These are phyloP conservation scores for Meyerozyma elateridarum DNA, from an alignment of 1,139 yeast species.

Conservation along the genomic window DNA sequence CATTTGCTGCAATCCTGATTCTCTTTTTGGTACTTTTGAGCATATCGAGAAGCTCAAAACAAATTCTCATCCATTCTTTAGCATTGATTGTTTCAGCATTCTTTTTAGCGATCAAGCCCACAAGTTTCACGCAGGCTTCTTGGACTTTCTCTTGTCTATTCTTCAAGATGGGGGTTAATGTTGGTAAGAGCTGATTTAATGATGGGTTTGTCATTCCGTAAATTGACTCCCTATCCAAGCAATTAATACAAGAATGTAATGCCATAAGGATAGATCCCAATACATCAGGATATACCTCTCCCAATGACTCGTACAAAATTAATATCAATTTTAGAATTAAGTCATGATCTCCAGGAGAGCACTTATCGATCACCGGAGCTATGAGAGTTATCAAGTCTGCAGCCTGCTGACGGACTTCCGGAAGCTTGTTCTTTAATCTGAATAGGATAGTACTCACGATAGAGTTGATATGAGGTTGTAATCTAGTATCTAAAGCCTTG, in stretches of 20 bases:
- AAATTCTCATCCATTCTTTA: conserved; percentile 96
- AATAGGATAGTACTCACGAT: conserved; percentile 71
- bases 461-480: conserved; percentile 70
- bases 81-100: conserved; percentile 89
- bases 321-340: conserved; percentile 65
- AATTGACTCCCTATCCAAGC: conserved; percentile 42
- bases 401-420: conserved; percentile 79
- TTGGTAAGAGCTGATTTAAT: conserved; percentile 74
- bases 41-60: conserved; percentile 87
- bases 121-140: conserved; percentile 72
- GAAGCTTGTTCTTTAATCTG: conserved; percentile 66
- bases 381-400: conserved; percentile 70
- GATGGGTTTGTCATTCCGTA: conserved; percentile 71
- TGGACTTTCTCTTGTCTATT: conserved; percentile 92
- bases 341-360: conserved; percentile 53
- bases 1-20: conserved; percentile 81
- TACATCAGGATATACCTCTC: conserved; percentile 94
- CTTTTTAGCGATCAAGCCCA: conserved; percentile 77
- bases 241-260: conserved; percentile 42
- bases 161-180: conserved; percentile 85
- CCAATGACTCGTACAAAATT: conserved; percentile 83
- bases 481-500: conserved; percentile 61
- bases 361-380: conserved; percentile 62
- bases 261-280: conserved; percentile 82
- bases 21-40: conserved; percentile 78